These are phyloP conservation scores for Populus tomentosa DNA, from an alignment of 441 rosid species.

Conservation along the genomic window DNA sequence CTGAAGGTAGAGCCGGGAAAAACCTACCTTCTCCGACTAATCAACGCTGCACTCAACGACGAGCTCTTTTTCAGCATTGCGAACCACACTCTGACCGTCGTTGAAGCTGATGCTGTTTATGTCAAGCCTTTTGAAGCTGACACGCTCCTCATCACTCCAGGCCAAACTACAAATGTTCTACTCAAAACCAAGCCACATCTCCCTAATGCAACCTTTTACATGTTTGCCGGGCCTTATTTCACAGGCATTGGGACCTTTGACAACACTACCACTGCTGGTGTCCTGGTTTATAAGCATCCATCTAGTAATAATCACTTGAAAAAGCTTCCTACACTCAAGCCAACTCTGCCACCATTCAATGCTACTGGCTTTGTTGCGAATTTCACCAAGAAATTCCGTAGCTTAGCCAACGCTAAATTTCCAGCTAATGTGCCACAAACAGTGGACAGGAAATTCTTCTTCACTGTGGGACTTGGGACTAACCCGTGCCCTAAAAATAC, in stretches of 20 bases:
- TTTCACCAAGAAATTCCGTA: slow-evolving; percentile 43
- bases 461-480: slow-evolving; percentile 62
- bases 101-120: slow-evolving; percentile 69
- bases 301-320: not conserved
- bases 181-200: slow-evolving; percentile 45
- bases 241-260: slow-evolving; percentile 59
- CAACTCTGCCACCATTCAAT: slow-evolving; percentile 45
- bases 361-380: slow-evolving; percentile 43
- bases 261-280: slow-evolving; percentile 53
- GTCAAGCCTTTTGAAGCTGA: slow-evolving; percentile 62
- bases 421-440: slow-evolving; percentile 59
- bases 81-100: slow-evolving; percentile 57
- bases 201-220: slow-evolving; percentile 50
- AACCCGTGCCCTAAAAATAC: slow-evolving; percentile 51
- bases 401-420: slow-evolving; percentile 45
- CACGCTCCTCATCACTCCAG: slow-evolving; percentile 45
- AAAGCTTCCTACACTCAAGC: slow-evolving; percentile 25
- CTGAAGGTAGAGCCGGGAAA: slow-evolving; percentile 52
- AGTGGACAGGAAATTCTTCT: slow-evolving; percentile 40
- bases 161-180: slow-evolving; percentile 74
- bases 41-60: slow-evolving; percentile 66
- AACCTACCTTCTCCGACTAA: slow-evolving; percentile 48
- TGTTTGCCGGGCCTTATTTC: slow-evolving; percentile 69
- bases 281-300: slow-evolving; percentile 47
- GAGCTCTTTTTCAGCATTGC: slow-evolving; percentile 83